Base-by-base conservation (phyloP, 371 early-diverging fungal genomes). In the Actinomucor elegans region DNA sequence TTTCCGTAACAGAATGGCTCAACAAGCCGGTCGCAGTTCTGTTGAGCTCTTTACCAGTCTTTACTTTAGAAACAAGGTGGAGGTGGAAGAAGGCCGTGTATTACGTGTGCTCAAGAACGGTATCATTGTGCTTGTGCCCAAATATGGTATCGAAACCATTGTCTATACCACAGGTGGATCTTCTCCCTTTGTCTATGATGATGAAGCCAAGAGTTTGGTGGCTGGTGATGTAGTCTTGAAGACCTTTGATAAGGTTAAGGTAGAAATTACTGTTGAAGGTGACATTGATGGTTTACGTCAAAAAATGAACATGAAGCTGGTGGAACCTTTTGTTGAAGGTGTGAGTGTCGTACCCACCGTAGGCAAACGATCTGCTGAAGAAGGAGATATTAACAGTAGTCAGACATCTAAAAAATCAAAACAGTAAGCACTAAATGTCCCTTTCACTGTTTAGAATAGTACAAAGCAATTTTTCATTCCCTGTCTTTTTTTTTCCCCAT, bases 21-120 rank as follows among this genome's bases (percentile, higher is more conserved):
- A 98, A 72, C 90, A 91, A 61, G 99, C 99, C 0, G 78, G 89
- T 6, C 86, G 98, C 23, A 89, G 93, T 48, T 94, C 95, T 4
- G 93, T 95, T 6, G 97, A 95, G 73, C 75, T 99, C 9, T 97
- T 85, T 76, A 97, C 98, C 0, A 87, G 95, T 63, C 59, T 96
- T 54, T 96, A 89, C 79, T 96, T 98, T 80, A 92, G 87, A 68
- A 88, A 88, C 68, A 93, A 93, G 75, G 80, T 76, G 2, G 79
- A 90, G 27, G 73, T 83, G 18, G 91, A 92, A 61, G 90, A 91
- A 44, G 99, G 90, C 4, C 94, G 90, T 67, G 90, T 99, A 4
- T 91, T 91, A 28, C 89, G 93, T 46, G 82, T 96, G 11, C 68
- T 95, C 50, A 90, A 94, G 71, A 98, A 97, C 70, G 98, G 97